Percentiles rank a stretch among this genome's conserved stretches.
Evolutionary conservation across 164 flowering plant genomes (phyloP).

Genomic region (Tetrastigma voinierianum): DNA sequence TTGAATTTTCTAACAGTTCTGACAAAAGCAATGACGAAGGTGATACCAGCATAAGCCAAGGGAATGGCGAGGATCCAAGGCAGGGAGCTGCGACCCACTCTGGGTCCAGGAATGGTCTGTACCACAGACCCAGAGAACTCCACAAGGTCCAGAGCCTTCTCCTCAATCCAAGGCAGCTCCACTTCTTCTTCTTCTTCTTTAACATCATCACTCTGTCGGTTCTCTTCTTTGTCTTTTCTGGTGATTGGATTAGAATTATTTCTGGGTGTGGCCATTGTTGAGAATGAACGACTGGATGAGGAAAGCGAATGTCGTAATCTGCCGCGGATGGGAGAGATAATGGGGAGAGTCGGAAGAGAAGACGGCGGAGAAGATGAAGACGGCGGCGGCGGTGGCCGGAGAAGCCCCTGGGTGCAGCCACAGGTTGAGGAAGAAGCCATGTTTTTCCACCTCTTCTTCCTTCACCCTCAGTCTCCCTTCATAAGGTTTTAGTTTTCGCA

Average conservation of each 20-base stretch:
- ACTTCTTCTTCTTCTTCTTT: conserved; percentile 62
- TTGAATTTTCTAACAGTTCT: conserved; percentile 67
- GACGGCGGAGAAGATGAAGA: too few relatives aligned
- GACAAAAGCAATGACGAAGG: conserved; percentile 72
- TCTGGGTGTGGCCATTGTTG: not conserved
- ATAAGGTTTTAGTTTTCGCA: too few relatives aligned
- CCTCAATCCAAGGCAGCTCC: conserved; percentile 93
- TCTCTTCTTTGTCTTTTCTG: not conserved
- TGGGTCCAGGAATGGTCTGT: conserved; percentile 89
- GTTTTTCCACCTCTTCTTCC: too few relatives aligned
- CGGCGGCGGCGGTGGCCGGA: not conserved
- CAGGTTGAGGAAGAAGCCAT: conserved; percentile 5
- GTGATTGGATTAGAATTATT: not conserved
- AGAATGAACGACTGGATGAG: not conserved
- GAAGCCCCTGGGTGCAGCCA: not conserved
- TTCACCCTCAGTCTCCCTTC: too few relatives aligned
- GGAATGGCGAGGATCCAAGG: conserved; percentile 93
- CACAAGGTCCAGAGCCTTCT: conserved; percentile 86
- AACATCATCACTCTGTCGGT: conserved; percentile 9
- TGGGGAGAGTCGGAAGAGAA: too few relatives aligned
- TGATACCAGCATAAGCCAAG: conserved; percentile 62
- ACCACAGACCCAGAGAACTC: conserved; percentile 92
- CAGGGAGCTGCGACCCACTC: conserved; percentile 71
- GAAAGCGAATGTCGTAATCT: not conserved
- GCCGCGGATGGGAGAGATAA: not conserved